phyloP scores from a whole-genome alignment of 352 stramenopile genomes.

The Globisporangium paddicum region DNA sequence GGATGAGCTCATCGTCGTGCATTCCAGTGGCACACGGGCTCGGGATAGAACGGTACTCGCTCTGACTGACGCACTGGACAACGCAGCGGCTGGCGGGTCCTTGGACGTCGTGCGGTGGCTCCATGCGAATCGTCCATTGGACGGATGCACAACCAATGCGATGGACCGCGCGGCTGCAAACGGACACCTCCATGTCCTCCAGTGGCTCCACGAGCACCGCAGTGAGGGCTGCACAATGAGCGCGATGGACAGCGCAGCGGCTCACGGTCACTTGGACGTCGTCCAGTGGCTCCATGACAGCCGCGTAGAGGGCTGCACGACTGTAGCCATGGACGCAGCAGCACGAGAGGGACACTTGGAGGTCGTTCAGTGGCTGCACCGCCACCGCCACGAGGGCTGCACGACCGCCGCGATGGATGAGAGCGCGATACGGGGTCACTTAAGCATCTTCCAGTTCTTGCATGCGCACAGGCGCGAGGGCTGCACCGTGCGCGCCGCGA shows the following conservation, averaged over 20 bases:
- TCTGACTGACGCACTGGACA: background rate
- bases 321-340: slow-evolving; percentile 1
- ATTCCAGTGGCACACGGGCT: too few relatives aligned
- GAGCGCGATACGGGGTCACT: slow-evolving; percentile 1
- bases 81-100: background rate
- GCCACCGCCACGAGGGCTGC: background rate
- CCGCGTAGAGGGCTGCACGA: background rate
- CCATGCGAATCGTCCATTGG: too few relatives aligned
- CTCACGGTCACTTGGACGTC: background rate
- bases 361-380: slow-evolving; percentile 6
- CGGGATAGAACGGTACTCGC: too few relatives aligned
- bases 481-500: slow-evolving; percentile 6
- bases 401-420: slow-evolving; percentile 6
- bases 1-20: background rate
- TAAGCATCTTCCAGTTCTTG: slow-evolving; percentile 4
- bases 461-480: slow-evolving; percentile 5
- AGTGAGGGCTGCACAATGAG: background rate
- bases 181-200: background rate
- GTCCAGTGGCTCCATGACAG: background rate
- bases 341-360: background rate
- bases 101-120: too few relatives aligned
- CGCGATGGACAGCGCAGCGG: background rate
- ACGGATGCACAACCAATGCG: too few relatives aligned
- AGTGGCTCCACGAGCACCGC: background rate
- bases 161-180: too few relatives aligned